These are phyloP conservation scores for Xerocomus minutiporus DNA, from an alignment of 1,284 basidiomycete species.

Conservation along the genomic window DNA sequence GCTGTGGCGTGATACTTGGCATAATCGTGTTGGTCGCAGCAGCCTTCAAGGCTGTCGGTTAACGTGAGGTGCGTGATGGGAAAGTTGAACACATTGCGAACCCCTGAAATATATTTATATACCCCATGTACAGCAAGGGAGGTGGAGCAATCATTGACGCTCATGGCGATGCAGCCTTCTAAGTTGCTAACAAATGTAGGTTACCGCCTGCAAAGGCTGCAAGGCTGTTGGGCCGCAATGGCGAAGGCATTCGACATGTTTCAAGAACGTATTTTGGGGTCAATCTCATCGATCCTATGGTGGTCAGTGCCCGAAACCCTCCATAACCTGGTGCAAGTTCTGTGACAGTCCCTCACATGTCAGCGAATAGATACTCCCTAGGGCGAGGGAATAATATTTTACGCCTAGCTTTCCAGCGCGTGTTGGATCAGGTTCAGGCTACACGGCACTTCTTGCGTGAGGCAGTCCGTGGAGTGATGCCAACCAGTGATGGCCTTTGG, in stretches of 20 bases:
- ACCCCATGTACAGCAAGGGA: neutral
- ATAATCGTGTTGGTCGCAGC: neutral
- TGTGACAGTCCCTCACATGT: too few relatives aligned
- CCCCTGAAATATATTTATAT: neutral
- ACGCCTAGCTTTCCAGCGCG: too few relatives aligned
- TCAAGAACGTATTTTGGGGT: neutral
- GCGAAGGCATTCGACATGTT: neutral
- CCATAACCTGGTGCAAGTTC: too few relatives aligned
- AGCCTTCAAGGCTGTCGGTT: neutral
- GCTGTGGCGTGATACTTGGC: neutral
- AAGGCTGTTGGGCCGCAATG: neutral
- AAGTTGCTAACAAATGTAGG: neutral
- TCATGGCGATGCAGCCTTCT: neutral
- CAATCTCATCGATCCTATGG: neutral
- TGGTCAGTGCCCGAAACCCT: too few relatives aligned
- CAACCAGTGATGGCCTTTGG: too few relatives aligned
- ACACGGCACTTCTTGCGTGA: too few relatives aligned
- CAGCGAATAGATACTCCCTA: too few relatives aligned
- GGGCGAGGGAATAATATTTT: too few relatives aligned
- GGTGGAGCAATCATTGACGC: neutral
- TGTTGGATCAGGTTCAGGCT: too few relatives aligned
- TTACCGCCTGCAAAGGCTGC: too few relatives aligned
- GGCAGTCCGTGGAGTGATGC: too few relatives aligned
- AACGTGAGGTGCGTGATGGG: neutral
- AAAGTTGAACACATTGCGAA: neutral